Evolutionary conservation across 129 eudicot genomes (phyloP), one percentile per base, ranked within the genome.

Genomic region (Heracleum sosnowskyi): DNA sequence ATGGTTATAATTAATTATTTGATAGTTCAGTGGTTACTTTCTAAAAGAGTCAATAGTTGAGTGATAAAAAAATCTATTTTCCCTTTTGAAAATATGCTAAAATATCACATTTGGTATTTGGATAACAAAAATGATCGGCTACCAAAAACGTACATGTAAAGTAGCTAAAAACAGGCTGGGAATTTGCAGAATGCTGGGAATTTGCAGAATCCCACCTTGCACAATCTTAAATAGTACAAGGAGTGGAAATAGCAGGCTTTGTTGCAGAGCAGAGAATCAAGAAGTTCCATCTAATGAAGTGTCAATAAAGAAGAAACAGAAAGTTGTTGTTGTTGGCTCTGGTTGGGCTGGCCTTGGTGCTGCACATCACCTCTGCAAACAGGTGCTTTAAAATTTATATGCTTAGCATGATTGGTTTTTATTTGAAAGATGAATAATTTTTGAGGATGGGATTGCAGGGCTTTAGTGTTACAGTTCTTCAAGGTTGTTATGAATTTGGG

Each of bases 341-440:
- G 91, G 88, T 24, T 84, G 88, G 88, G 86, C 91, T 69, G 91
- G 91, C 22, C 85, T 87, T 62, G 91, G 78, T 9, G 86, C 91
- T 47, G 91, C 91, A 49, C 82, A 87, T 80, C 91, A 87, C 74
- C 91, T 87, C 33, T 84, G 77, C 79, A 84, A 82, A 78, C 86
- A 84, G 88, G 91, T 87, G 53, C 62, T 66, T 47, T 37, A 37
- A 37, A 3, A 1, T 37, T 37, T 37, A 2, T 37, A 3, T 37
- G 69, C n/a, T 24, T 3, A 76, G 16, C 13, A 46, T 51, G 69
- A 24, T 0, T 35, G 20, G 2, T 24, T 15, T 33, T 16, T 12
- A 12, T 17, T 5, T 53, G 17, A 7, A 24, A 49, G 55, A 79
- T 26, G 5, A 26, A 49, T 28, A 17, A 46, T 47, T 51, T 53